phyloP scores from a whole-genome alignment of 169 alveolate species.

The Fabrea salina region DNA sequence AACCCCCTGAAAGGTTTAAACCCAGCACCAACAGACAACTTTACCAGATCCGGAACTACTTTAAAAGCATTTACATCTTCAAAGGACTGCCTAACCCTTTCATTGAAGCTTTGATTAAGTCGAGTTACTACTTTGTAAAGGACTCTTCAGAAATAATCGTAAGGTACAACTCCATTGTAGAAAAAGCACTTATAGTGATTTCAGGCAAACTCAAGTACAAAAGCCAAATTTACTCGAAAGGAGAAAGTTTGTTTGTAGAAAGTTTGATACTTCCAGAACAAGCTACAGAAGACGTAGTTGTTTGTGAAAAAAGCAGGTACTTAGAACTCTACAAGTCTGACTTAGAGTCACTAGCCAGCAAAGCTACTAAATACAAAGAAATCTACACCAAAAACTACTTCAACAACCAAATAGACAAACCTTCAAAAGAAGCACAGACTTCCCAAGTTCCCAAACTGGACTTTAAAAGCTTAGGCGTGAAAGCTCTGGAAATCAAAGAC shows the following conservation, averaged over 20 bases:
- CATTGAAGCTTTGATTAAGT: neutral
- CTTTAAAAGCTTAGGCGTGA: too few relatives aligned
- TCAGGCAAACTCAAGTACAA: neutral
- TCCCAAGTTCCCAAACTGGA: too few relatives aligned
- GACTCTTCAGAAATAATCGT: neutral
- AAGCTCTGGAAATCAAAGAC: too few relatives aligned
- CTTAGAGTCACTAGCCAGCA: neutral
- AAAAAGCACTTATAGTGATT: neutral
- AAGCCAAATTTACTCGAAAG: neutral
- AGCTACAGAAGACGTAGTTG: neutral
- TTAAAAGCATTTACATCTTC: neutral
- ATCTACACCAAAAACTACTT: constrained; percentile 4
- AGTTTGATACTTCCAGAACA: constrained; percentile 14
- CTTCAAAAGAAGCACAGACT: too few relatives aligned
- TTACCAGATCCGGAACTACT: neutral
- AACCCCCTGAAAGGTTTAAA: too few relatives aligned
- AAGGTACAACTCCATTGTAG: neutral
- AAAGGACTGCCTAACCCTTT: neutral
- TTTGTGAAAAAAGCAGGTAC: neutral
- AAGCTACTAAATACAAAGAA: neutral
- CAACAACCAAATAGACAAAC: too few relatives aligned
- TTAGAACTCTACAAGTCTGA: neutral
- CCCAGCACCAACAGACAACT: neutral
- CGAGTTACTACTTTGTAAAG: neutral
- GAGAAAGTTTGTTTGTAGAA: neutral